Base-by-base conservation (phyloP, 176 grass and related monocot species). In the Avena insularis region DNA sequence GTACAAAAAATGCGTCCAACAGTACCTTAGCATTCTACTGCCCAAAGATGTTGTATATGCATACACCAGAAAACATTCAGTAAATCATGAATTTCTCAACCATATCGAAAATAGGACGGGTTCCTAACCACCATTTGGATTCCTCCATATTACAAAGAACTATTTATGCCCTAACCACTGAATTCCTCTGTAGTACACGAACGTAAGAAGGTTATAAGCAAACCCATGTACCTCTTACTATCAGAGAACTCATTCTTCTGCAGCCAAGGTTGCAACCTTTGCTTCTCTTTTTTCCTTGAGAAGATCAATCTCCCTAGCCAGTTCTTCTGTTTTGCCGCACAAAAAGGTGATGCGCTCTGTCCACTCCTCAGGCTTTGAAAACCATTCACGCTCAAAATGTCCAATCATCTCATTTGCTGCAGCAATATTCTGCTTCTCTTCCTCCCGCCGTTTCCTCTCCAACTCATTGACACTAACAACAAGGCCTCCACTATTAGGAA, bases 401-500 rank as follows among this genome's bases (percentile, higher is more conserved):
- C 80, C 48, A 8, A 91, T 86, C 89, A 93, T 90, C 57, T 83
- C 82, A 64, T 64, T 79, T 53, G 16, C 77, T 59, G 29, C 1
- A 55, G 58, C 54, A 58, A 84, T 60, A 69, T 89, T 77, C 62
- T 81, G 78, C 73, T 87, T 85, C 82, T 90, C 54, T 72, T 91
- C 88, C 82, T 91, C 89, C 45, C 77, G 67, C 46, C 54, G 83
- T 57, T 77, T 88, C 82, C 68, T 89, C 82, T 95, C 94, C 82
- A 95, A 86, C 84, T 95, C 94, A 82, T 71, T 91, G 9, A 60
- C 71, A 66, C 81, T 81, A 87, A 93, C 82, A 91, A 95, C 94
- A 84, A 95, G 82, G 55, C 94, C 94, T 75, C 94, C 89, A 45
- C 89, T 83, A 71, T 78, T 87, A 81, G 77, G 59, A 70, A 92